A percentile compares a stretch with the other conserved stretches of the same genome.
These are phyloP conservation scores for Aureobasidium vineae DNA, from an alignment of 2,329 filamentous ascomycete species.

Conservation along the genomic window DNA sequence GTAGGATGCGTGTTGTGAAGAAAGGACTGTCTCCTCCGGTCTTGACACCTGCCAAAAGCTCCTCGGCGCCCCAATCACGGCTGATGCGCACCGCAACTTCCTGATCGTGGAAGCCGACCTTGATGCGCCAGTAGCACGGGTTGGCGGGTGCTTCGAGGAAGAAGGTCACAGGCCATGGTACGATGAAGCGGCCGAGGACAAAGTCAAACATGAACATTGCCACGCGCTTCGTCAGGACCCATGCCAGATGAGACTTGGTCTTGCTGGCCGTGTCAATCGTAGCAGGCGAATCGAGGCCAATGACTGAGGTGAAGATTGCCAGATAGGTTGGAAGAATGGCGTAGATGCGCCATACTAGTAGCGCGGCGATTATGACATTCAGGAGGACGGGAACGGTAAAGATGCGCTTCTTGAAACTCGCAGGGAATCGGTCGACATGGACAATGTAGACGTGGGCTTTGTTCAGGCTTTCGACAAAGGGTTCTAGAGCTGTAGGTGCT, in stretches of 20 bases:
- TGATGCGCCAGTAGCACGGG: conserved; percentile 71
- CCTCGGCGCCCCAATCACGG: conserved; percentile 65
- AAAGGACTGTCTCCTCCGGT: conserved; percentile 55
- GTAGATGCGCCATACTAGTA: conserved; percentile 68
- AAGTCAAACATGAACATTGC: conserved; percentile 74
- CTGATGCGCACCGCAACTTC: conserved; percentile 82
- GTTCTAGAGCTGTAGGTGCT: conserved; percentile 60
- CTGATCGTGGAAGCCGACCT: conserved; percentile 70
- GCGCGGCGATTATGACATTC: conserved; percentile 64
- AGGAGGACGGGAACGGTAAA: conserved; percentile 76
- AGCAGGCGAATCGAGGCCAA: conserved; percentile 65
- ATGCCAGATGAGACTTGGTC: conserved; percentile 56
- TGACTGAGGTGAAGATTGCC: conserved; percentile 59
- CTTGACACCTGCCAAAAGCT: conserved; percentile 55
- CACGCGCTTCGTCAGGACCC: conserved; percentile 60
- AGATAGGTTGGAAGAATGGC: conserved; percentile 71
- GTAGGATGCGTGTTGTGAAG: conserved; percentile 61
- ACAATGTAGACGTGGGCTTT: conserved; percentile 74
- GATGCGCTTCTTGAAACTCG: conserved; percentile 73
- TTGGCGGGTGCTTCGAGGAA: conserved; percentile 62
- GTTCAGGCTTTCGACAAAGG: conserved; percentile 66
- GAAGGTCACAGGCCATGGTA: conserved; percentile 50
- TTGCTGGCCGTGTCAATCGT: conserved; percentile 61
- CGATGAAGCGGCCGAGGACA: conserved; percentile 46
- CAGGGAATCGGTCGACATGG: conserved; percentile 72